Percentiles rank a stretch among this genome's conserved stretches.
Evolutionary conservation across 257 asterid species (phyloP).

Genomic region (Primulina eburnea): DNA sequence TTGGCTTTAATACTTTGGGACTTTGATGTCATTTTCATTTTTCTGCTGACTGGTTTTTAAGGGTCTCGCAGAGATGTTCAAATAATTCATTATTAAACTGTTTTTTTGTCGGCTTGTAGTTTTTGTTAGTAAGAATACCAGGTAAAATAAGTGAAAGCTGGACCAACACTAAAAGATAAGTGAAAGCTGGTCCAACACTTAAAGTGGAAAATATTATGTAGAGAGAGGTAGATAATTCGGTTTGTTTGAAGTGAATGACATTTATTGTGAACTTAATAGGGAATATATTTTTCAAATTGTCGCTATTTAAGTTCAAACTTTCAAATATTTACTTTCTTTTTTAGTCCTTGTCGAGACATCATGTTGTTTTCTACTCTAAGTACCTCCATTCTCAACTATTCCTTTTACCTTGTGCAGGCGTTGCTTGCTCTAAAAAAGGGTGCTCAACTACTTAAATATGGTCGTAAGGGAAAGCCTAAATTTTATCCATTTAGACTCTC

Average conservation of each 20-base stretch:
- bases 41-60: background rate
- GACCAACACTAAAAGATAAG: background rate
- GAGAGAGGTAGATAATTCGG: too few species aligned
- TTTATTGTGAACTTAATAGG: too few species aligned
- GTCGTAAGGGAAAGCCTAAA: too few species aligned
- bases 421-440: constrained; percentile 82
- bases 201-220: background rate
- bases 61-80: too few species aligned
- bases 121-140: background rate
- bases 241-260: too few species aligned
- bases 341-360: background rate
- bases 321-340: too few species aligned
- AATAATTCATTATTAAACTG: too few species aligned
- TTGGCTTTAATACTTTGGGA: background rate
- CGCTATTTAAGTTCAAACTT: too few species aligned
- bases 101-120: too few species aligned
- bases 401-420: constrained; percentile 40
- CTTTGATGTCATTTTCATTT: background rate
- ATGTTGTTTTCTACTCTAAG: constrained; percentile 6
- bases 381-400: background rate
- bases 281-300: too few species aligned
- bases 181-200: too few species aligned
- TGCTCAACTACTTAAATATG: constrained; percentile 68
- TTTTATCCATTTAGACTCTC: constrained; percentile 26
- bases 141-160: background rate